Percentiles rank a stretch among this genome's conserved stretches.
phyloP scores from a whole-genome alignment of 2,329 filamentous ascomycete genomes.

The Pseudogymnoascus verrucosus region DNA sequence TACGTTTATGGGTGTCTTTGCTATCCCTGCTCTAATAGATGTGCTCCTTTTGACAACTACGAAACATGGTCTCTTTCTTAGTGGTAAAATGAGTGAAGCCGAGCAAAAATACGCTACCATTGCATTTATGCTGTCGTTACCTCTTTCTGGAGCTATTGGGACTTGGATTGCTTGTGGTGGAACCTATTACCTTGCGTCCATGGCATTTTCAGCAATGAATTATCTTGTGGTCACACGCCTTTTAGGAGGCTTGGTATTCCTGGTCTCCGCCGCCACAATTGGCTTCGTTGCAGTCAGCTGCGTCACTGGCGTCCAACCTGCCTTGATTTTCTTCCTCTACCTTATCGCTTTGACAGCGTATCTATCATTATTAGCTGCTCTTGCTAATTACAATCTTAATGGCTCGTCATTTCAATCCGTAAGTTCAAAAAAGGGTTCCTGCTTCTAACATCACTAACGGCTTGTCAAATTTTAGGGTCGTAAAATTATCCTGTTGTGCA shows the following conservation, averaged over 20 bases:
- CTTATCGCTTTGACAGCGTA: constrained; percentile 50
- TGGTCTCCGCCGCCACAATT: constrained; percentile 31
- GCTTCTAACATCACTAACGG: too few species aligned
- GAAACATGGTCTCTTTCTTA: constrained; percentile 54
- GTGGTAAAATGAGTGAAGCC: constrained; percentile 44
- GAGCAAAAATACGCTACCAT: constrained; percentile 45
- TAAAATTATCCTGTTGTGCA: constrained; percentile 44
- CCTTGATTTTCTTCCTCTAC: constrained; percentile 52
- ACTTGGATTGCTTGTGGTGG: constrained; percentile 57
- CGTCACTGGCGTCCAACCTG: constrained; percentile 36
- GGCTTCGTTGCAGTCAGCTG: constrained; percentile 44
- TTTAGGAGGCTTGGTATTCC: constrained; percentile 40
- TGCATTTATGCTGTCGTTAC: constrained; percentile 49
- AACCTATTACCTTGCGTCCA: constrained; percentile 51
- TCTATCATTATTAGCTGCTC: constrained; percentile 46
- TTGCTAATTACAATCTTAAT: constrained; percentile 27
- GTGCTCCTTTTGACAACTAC: constrained; percentile 50
- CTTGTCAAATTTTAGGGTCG: constrained; percentile 43
- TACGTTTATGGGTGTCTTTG: constrained; percentile 50
- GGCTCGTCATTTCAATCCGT: constrained; percentile 20
- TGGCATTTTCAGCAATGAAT: constrained; percentile 41
- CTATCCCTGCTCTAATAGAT: constrained; percentile 54
- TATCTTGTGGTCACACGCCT: constrained; percentile 36
- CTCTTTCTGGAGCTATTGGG: constrained; percentile 52
- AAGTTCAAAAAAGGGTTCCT: constrained; percentile 15